phyloP scores from a whole-genome alignment of 305 asterid genomes.

The Fraxinus platypoda region DNA sequence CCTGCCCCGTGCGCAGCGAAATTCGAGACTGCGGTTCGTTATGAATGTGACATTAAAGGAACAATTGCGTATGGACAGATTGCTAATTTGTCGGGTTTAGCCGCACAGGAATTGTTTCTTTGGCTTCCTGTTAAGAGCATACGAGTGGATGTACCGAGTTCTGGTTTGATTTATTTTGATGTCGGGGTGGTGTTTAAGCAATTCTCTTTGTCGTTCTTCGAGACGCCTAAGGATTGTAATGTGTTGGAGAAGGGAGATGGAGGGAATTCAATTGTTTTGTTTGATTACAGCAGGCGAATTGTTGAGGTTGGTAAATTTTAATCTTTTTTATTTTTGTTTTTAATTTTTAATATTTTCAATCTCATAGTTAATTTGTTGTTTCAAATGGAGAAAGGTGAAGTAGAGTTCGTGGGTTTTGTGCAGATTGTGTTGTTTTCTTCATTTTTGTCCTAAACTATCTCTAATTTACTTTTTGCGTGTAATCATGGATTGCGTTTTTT shows the following conservation, averaged over 20 bases:
- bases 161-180: constrained; percentile 88
- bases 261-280: constrained; percentile 26
- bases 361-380: not conserved
- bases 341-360: not conserved
- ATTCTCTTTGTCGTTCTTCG: constrained; percentile 73
- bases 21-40: constrained; percentile 70
- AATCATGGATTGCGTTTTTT: not conserved
- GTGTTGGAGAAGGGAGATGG: constrained; percentile 20
- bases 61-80: constrained; percentile 46
- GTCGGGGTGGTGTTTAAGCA: constrained; percentile 81
- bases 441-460: not conserved
- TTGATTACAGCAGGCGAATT: constrained; percentile 23
- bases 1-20: constrained; percentile 66
- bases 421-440: not conserved
- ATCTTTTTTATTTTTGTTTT: not conserved
- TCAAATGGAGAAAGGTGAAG: not conserved
- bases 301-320: constrained; percentile 41
- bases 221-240: constrained; percentile 72
- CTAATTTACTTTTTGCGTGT: not conserved
- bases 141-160: constrained; percentile 74
- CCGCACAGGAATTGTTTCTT: constrained; percentile 73
- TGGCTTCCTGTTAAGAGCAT: constrained; percentile 81
- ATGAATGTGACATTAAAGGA: constrained; percentile 61
- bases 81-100: constrained; percentile 58
- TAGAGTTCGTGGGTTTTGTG: not conserved